Evolutionary conservation across 2,329 filamentous ascomycete species (phyloP).

Genomic region (Aspergillus piperis): DNA sequence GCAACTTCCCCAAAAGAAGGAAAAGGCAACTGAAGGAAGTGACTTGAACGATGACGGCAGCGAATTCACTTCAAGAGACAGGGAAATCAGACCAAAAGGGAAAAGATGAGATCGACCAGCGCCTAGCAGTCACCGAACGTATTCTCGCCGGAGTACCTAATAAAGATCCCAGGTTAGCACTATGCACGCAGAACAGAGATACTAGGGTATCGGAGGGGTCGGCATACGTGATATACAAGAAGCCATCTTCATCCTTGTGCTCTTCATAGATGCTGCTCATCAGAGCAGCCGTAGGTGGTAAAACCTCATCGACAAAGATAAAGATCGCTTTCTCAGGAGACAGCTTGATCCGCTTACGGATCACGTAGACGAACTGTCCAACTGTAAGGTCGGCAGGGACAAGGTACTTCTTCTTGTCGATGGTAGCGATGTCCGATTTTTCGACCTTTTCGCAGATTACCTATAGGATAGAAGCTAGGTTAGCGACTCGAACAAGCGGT

Average conservation of each 20-base stretch:
- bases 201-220: background rate
- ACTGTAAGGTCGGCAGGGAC: slow-evolving; percentile 97
- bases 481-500: slow-evolving; percentile 36
- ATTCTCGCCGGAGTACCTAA: slow-evolving; percentile 94
- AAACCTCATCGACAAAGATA: slow-evolving; percentile 98
- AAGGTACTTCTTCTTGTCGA: slow-evolving; percentile 99
- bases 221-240: slow-evolving; percentile 92
- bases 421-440: slow-evolving; percentile 98
- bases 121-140: slow-evolving; percentile 70
- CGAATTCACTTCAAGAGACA: background rate
- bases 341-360: slow-evolving; percentile 99
- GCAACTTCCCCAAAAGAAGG: slow-evolving; percentile 9
- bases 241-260: slow-evolving; percentile 87
- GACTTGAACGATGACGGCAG: slow-evolving; percentile 3
- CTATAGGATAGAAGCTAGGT: slow-evolving; percentile 50
- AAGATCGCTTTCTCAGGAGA: slow-evolving; percentile 99
- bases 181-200: background rate
- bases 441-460: slow-evolving; percentile 99
- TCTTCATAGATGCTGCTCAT: slow-evolving; percentile 99
- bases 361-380: slow-evolving; percentile 99
- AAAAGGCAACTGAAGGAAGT: slow-evolving; percentile 12
- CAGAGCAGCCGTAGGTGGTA: slow-evolving; percentile 91
- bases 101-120: slow-evolving; percentile 3
- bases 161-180: background rate
- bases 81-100: background rate